A percentile compares a stretch with the other conserved stretches of the same genome.
Conservation (phyloP, 1,284 basidiomycete species). For the Entoloma clypeatum region DNA sequence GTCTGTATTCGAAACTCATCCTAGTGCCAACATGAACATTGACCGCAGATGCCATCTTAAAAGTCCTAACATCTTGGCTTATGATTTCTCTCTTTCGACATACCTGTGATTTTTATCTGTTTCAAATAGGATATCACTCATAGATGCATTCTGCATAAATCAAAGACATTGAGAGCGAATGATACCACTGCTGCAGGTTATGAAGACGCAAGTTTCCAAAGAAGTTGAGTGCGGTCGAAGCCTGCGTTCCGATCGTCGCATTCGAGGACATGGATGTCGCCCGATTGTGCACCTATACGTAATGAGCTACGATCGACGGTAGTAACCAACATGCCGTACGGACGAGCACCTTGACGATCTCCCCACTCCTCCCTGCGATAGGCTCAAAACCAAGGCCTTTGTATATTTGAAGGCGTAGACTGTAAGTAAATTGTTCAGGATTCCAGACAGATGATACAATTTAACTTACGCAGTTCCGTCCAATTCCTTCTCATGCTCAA, state of each 20-base stretch:
- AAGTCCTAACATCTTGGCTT: conserved; percentile 1
- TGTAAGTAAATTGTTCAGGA: conserved; percentile 28
- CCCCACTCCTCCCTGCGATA: conserved; percentile 48
- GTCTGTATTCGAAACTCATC: conserved; percentile 16
- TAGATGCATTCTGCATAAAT: conserved; percentile 4
- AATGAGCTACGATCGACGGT: background rate
- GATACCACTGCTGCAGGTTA: conserved; percentile 28
- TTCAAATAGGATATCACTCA: too few species aligned
- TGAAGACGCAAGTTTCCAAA: conserved; percentile 59
- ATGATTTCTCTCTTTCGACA: conserved; percentile 6
- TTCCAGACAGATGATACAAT: conserved; percentile 4
- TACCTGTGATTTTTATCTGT: conserved; percentile 8
- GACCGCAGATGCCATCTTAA: conserved; percentile 6
- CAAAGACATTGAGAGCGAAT: background rate
- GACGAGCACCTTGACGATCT: conserved; percentile 58
- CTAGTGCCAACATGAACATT: background rate
- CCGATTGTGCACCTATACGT: conserved; percentile 51
- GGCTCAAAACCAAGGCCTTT: conserved; percentile 70
- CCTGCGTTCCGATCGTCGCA: conserved; percentile 29
- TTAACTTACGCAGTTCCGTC: conserved; percentile 62
- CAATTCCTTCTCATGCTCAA: conserved; percentile 61
- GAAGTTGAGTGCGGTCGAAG: conserved; percentile 37
- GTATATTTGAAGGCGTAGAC: conserved; percentile 62
- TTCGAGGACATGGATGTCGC: conserved; percentile 51
- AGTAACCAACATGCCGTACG: conserved; percentile 41